These are phyloP conservation scores for Eutypa lata DNA, from an alignment of 2,329 filamentous ascomycete species.

Conservation along the genomic window DNA sequence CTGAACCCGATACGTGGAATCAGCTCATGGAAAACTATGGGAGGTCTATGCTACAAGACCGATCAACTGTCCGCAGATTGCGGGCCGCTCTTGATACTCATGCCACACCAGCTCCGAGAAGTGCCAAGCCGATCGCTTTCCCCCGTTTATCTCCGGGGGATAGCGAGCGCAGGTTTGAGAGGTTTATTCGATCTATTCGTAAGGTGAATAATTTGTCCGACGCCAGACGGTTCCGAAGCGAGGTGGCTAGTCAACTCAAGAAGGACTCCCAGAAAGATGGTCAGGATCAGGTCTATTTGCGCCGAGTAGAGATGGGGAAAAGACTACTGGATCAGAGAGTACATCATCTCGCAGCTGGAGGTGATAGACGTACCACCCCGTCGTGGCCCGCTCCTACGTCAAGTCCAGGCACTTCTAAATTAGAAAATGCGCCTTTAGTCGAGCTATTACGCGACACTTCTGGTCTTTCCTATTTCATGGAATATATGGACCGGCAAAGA, in stretches of 20 bases:
- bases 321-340: constrained; percentile 87
- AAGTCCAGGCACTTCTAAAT: constrained; percentile 49
- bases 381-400: constrained; percentile 28
- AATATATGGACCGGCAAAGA: constrained; percentile 92
- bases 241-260: constrained; percentile 88
- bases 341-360: constrained; percentile 70
- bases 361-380: constrained; percentile 41
- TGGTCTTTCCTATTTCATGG: constrained; percentile 97
- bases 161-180: constrained; percentile 88
- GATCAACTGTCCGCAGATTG: constrained; percentile 89
- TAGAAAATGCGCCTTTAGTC: constrained; percentile 73
- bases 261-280: constrained; percentile 74
- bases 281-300: constrained; percentile 82
- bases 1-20: constrained; percentile 97
- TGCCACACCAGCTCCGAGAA: constrained; percentile 73
- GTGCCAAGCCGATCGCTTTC: constrained; percentile 63
- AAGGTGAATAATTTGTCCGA: constrained; percentile 90
- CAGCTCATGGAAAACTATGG: constrained; percentile 90
- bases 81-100: constrained; percentile 92
- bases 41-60: constrained; percentile 84
- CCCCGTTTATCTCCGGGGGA: constrained; percentile 79
- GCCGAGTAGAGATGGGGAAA: constrained; percentile 88
- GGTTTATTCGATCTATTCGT: constrained; percentile 85
- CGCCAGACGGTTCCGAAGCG: constrained; percentile 85
- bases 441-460: constrained; percentile 89